Percentiles rank a stretch among this genome's conserved stretches.
Evolutionary conservation across 805 yeast genomes (phyloP).

Genomic region (Hanseniaspora mollemarum): DNA sequence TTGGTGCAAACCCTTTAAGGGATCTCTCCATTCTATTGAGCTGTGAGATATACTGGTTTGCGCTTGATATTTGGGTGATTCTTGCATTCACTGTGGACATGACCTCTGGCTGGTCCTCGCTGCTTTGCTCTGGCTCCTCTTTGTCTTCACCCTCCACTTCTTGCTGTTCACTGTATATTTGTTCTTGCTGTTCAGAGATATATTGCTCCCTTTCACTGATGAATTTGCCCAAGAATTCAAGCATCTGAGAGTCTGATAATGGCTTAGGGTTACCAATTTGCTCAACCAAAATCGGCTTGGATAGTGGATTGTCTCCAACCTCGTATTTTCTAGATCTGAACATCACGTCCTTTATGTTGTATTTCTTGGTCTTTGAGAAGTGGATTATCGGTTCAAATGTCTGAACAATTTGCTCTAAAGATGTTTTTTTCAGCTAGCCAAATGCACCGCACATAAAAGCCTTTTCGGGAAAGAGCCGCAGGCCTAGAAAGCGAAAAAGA

Average conservation of each 20-base stretch:
- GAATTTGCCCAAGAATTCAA: slow-evolving; percentile 12
- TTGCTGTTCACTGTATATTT: slow-evolving; percentile 6
- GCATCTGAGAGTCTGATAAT: slow-evolving; percentile 10
- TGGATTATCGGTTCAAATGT: background rate
- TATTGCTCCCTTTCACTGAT: slow-evolving; percentile 16
- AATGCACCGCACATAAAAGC: too few species aligned
- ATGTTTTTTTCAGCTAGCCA: background rate
- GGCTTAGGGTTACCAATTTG: slow-evolving; percentile 4
- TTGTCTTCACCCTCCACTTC: background rate
- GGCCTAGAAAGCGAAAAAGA: background rate
- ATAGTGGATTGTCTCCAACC: slow-evolving; percentile 16
- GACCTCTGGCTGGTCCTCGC: slow-evolving; percentile 16
- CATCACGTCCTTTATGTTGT: background rate
- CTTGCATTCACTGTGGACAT: slow-evolving; percentile 21
- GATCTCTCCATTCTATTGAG: slow-evolving; percentile 65
- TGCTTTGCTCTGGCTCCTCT: background rate
- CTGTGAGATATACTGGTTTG: slow-evolving; percentile 37
- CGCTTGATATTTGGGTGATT: slow-evolving; percentile 26
- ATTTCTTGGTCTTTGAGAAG: background rate
- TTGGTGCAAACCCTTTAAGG: slow-evolving; percentile 69
- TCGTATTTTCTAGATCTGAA: slow-evolving; percentile 16
- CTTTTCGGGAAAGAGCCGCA: too few species aligned
- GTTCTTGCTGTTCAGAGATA: slow-evolving; percentile 13
- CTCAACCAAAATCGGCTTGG: slow-evolving; percentile 14
- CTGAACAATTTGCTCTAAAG: too few species aligned